phyloP scores from a whole-genome alignment of 2,329 filamentous ascomycete genomes.

The Ascocoryne sarcoides region DNA sequence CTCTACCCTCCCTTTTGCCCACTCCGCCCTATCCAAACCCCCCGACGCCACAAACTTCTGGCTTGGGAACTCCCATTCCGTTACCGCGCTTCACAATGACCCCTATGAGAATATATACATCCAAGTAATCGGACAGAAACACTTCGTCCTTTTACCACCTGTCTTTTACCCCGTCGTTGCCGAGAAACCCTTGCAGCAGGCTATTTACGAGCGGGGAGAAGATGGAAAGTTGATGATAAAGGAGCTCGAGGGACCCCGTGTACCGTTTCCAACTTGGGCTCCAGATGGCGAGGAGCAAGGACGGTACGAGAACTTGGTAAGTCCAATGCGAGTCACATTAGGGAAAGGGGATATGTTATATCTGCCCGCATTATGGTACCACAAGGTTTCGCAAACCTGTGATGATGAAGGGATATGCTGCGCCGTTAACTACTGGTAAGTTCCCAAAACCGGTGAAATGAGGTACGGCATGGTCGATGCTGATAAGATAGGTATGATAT shows the following conservation, averaged over 20 bases:
- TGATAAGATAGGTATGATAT: constrained; percentile 59
- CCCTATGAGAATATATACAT: constrained; percentile 83
- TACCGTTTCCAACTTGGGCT: constrained; percentile 70
- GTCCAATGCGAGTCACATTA: constrained; percentile 58
- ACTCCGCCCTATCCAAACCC: constrained; percentile 54
- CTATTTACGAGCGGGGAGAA: constrained; percentile 41
- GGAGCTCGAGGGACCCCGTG: constrained; percentile 29
- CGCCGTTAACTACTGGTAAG: constrained; percentile 74
- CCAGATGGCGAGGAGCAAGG: constrained; percentile 41
- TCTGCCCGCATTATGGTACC: constrained; percentile 75
- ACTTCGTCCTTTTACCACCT: constrained; percentile 68
- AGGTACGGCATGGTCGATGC: background rate
- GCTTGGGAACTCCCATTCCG: constrained; percentile 64
- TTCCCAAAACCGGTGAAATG: constrained; percentile 1
- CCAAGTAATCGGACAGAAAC: constrained; percentile 63
- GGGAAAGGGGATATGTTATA: constrained; percentile 73
- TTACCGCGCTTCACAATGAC: constrained; percentile 70
- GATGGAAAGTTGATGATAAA: constrained; percentile 9
- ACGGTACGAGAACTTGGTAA: constrained; percentile 48
- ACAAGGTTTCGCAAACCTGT: constrained; percentile 69
- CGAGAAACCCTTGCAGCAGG: constrained; percentile 48
- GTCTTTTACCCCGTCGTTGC: constrained; percentile 60
- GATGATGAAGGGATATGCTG: constrained; percentile 62
- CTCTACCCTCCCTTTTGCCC: constrained; percentile 58
- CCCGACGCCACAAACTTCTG: constrained; percentile 69